A percentile compares a stretch with the other conserved stretches of the same genome.
phyloP scores from a whole-genome alignment of 495 filamentous ascomycete genomes.

The Lophium mytilinum region DNA sequence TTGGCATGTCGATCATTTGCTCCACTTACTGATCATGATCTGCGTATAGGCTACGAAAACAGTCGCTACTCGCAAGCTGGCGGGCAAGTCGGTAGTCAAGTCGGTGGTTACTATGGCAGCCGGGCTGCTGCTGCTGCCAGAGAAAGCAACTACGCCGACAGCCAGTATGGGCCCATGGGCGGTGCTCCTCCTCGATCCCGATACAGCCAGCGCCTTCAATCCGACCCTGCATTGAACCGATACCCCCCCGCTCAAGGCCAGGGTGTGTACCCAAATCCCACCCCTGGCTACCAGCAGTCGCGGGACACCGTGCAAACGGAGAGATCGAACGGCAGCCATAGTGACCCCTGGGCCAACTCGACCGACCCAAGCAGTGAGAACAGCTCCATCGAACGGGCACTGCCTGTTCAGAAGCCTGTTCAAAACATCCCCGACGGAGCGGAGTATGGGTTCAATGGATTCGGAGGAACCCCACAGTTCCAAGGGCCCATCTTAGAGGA shows the following conservation, averaged over 20 bases:
- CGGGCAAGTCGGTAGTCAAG: constrained; percentile 18
- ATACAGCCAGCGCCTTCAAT: constrained; percentile 26
- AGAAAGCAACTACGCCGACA: constrained; percentile 46
- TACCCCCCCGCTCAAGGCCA: constrained; percentile 29
- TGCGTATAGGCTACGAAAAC: constrained; percentile 16
- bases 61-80: constrained; percentile 20
- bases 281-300: constrained; percentile 63
- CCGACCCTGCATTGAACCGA: constrained; percentile 36
- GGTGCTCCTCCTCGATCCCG: constrained; percentile 19
- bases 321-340: constrained; percentile 60
- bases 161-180: constrained; percentile 1
- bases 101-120: constrained; percentile 20
- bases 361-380: constrained; percentile 89
- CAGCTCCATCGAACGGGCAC: constrained; percentile 70
- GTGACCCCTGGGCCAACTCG: constrained; percentile 66
- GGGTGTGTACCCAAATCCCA: constrained; percentile 47
- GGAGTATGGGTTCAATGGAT: constrained; percentile 48
- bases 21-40: neutral
- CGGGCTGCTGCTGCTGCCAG: constrained; percentile 40
- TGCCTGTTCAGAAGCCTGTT: constrained; percentile 21
- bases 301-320: constrained; percentile 74
- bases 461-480: constrained; percentile 38
- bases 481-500: constrained; percentile 35
- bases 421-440: constrained; percentile 46
- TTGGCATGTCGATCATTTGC: neutral